phyloP scores from a whole-genome alignment of 2,329 filamentous ascomycete genomes.

The Aureobasidium sp. region DNA sequence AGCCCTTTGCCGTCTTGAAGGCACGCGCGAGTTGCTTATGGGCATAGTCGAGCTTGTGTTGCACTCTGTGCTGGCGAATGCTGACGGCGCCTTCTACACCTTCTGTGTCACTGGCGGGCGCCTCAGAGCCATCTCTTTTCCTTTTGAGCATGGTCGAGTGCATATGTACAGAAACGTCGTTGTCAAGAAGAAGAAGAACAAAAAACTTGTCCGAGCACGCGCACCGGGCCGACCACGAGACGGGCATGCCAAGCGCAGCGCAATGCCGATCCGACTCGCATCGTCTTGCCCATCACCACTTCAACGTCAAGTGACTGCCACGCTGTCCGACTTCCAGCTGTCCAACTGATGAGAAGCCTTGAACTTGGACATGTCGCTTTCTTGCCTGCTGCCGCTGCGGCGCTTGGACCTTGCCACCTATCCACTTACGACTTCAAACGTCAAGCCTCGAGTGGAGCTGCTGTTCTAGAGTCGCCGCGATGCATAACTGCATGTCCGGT shows the following conservation, averaged over 20 bases:
- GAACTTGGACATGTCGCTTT: conserved; percentile 3
- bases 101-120: conserved; percentile 18
- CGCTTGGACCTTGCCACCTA: neutral
- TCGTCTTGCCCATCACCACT: conserved; percentile 1
- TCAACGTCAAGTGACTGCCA: conserved; percentile 10
- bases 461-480: neutral
- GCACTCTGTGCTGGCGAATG: conserved; percentile 37
- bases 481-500: conserved; percentile 1
- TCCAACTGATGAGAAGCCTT: neutral
- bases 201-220: conserved; percentile 7
- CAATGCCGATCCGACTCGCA: neutral
- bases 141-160: conserved; percentile 24
- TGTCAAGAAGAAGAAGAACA: neutral
- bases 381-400: neutral
- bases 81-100: conserved; percentile 16
- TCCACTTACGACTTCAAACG: neutral
- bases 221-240: conserved; percentile 1
- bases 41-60: conserved; percentile 44
- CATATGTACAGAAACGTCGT: neutral
- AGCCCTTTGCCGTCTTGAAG: conserved; percentile 64
- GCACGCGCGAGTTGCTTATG: conserved; percentile 56
- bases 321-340: neutral
- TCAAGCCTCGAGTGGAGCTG: neutral
- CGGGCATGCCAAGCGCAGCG: neutral
- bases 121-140: conserved; percentile 22